These are phyloP conservation scores for Phytopythium vexans DNA, from an alignment of 352 stramenopile species.

Conservation along the genomic window DNA sequence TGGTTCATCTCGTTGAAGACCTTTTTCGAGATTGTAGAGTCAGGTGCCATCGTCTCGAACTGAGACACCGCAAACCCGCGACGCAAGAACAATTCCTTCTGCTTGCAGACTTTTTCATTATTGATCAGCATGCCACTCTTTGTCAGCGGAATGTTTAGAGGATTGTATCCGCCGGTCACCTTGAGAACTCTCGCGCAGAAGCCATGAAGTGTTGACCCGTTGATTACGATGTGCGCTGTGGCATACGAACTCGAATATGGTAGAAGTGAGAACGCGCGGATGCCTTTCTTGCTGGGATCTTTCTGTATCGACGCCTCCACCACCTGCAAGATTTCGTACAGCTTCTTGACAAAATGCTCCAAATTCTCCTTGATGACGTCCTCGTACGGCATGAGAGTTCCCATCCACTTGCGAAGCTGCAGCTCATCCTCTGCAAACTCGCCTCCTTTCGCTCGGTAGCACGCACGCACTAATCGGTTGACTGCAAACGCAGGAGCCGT, in stretches of 20 bases:
- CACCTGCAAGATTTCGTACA: neutral
- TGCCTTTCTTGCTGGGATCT: too few relatives aligned
- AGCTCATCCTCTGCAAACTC: neutral
- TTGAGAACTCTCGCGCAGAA: conserved; percentile 5
- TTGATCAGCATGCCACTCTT: neutral
- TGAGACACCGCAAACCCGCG: conserved; percentile 6
- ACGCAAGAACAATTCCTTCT: conserved; percentile 2
- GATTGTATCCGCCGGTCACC: neutral
- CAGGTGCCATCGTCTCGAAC: conserved; percentile 8
- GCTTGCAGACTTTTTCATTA: neutral
- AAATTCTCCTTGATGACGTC: conserved; percentile 4
- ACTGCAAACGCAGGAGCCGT: neutral
- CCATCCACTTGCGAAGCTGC: neutral
- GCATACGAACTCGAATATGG: conserved; percentile 5
- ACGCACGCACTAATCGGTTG: conserved; percentile 1
- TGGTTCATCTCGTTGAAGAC: conserved; percentile 5
- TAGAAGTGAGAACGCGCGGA: too few relatives aligned
- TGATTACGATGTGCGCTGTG: conserved; percentile 3
- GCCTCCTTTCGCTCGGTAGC: neutral
- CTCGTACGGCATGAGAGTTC: neutral
- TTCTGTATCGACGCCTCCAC: too few relatives aligned
- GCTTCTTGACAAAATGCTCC: neutral
- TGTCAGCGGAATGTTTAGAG: conserved; percentile 1
- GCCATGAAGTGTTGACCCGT: conserved; percentile 4
- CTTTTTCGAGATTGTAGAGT: conserved; percentile 4